Evolutionary conservation across 2,329 filamentous ascomycete species (phyloP).

Genomic region (Phaeosphaeriaceae sp.): DNA sequence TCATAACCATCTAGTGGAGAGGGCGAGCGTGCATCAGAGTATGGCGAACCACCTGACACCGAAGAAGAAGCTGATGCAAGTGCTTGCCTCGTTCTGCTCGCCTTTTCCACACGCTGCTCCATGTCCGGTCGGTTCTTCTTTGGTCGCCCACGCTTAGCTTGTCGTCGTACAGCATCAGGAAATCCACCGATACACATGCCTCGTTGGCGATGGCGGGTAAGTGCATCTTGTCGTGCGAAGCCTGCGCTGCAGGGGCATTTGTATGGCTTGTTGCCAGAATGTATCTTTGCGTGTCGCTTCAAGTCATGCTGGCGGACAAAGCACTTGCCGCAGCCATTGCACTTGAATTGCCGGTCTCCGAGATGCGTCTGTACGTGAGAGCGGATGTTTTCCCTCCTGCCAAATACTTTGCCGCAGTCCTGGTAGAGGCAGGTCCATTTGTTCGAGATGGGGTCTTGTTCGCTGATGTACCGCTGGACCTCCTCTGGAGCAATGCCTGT

Average conservation of each 20-base stretch:
- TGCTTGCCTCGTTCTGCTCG: constrained; percentile 58
- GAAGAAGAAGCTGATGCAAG: constrained; percentile 44
- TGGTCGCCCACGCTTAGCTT: constrained; percentile 70
- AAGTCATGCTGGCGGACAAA: constrained; percentile 97
- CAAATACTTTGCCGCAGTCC: constrained; percentile 87
- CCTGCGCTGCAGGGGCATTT: constrained; percentile 93
- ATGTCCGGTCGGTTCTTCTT: constrained; percentile 68
- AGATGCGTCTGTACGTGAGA: constrained; percentile 98
- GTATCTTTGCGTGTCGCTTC: constrained; percentile 96
- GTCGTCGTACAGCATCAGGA: constrained; percentile 75
- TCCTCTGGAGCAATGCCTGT: constrained; percentile 90
- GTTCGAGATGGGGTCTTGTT: constrained; percentile 52
- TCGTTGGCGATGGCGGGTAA: constrained; percentile 91
- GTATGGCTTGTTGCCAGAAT: constrained; percentile 94
- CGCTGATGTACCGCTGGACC: constrained; percentile 57
- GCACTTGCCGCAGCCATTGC: constrained; percentile 90
- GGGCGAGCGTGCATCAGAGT: constrained; percentile 39
- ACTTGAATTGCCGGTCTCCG: constrained; percentile 93
- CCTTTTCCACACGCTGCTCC: constrained; percentile 65
- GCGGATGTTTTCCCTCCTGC: constrained; percentile 98
- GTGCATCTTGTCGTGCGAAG: constrained; percentile 92
- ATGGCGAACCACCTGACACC: constrained; percentile 41
- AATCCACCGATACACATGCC: constrained; percentile 97
- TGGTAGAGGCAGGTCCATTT: constrained; percentile 62
- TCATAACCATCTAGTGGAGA: constrained; percentile 35